Base-by-base conservation (phyloP, 345 rosid genomes). In the Acer saccharum region DNA sequence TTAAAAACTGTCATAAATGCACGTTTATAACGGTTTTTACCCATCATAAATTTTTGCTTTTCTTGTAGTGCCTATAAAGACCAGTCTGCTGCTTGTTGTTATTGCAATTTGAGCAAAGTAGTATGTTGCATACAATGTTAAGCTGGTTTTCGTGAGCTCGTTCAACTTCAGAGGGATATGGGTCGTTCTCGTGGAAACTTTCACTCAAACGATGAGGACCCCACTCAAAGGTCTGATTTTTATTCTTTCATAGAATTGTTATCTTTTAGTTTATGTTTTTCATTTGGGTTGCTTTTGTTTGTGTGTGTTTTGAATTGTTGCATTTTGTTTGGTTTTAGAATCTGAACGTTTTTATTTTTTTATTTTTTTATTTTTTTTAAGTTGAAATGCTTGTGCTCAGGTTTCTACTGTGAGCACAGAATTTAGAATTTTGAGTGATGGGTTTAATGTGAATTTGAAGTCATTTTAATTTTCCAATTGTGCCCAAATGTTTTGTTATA, bases 161-260 rank as follows among this genome's bases (percentile, higher is more conserved):
- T 20, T 77, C 74, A 61, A 14, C 83, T 76, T 76, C 68, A 73
- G 43, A 32, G 65, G 70, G 62, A 79, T 73, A 94, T 96, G 98
- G 98, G 97, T 78, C 99, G 99, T 66, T 94, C 97, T 81, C 97
- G 98, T 10, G 99, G 96, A 39, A 95, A 95, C 83, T 91, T 94
- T 78, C 91, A 88, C 81, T 86, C 95, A 72, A 77, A 83, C 77
- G 95, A 90, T 78, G 99, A 96, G 71, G 99, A 96, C 86, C 97
- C 98, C 60, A 92, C 92, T 65, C 97, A 91, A 83, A 92, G 98
- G 99, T 95, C 65, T 66, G 76, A 20, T 70, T 68, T 58, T 14
- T 46, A 18, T 7, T 67, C 74, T n/a, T 72, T n/a, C 17, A 29
- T 18, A 16, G 25, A 67, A 72, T 29, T 72, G 16, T 14, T 32